Evolutionary conservation across 257 asterid genomes (phyloP), one percentile per base, ranked within the genome.

Genomic region (Primulina huaijiensis): DNA sequence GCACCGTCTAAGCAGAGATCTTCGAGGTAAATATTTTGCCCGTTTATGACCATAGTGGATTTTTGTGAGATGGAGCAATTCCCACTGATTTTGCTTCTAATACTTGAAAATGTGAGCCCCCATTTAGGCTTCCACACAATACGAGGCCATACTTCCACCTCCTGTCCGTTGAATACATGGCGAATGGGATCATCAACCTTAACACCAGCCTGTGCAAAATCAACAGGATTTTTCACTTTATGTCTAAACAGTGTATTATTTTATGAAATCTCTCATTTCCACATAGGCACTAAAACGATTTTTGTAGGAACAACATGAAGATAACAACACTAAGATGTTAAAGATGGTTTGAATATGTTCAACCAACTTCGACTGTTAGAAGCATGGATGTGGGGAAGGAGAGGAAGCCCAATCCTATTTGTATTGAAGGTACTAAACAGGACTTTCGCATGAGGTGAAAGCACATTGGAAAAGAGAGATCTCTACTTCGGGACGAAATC

Each of bases 101-200:
- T 75, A 23, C 89, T 90, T 7, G 96, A 73, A 83, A 78, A 90
- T 23, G 96, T 89, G 64, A 94, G 85, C 50, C 95, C 99, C 99
- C 97, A 94, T 65, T 87, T 87, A 12, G 99, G 97, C 78, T 86
- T 89, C 97, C 97, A 94, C 69, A 76, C 87, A 66, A 94, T 82
- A 53, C 92, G 91, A 64, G 99, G 94, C 97, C 97, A 94, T 63
- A 89, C 96, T 68, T 94, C 96, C 67, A 94, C 97, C 77, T 89
- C 92, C 68, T 94, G 99, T 60, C 88, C 93, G 21, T 94, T 94
- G 79, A 85, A 91, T 72, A 79, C 83, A 29, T 75, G 78, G 56
- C 75, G 79, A 70, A 80, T 67, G 52, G 97, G 97, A 73, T 91
- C 91, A 27, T 75, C 96, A 67, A 94, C 76, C 77, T 86, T 83